Evolutionary conservation across 2,329 filamentous ascomycete genomes (phyloP).

Genomic region (Pyrenophora teres): DNA sequence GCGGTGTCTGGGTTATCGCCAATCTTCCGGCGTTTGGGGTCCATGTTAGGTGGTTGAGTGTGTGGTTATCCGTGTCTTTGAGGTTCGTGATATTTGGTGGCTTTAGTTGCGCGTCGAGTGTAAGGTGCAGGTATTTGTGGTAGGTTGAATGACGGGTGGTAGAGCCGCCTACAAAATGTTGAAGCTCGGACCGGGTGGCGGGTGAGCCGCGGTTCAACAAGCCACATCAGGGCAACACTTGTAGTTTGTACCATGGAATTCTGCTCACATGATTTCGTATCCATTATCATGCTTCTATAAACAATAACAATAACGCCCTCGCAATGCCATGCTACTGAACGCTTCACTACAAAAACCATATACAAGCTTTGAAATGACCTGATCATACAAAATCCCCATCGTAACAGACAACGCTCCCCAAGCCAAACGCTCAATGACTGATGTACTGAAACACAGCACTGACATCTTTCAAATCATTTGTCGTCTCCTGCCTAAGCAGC

Average conservation of each 20-base stretch:
- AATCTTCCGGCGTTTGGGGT: constrained; percentile 37
- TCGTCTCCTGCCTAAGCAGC: constrained; percentile 82
- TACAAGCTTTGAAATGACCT: neutral
- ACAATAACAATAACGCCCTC: neutral
- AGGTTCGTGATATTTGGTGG: neutral
- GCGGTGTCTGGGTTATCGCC: constrained; percentile 55
- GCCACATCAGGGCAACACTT: neutral
- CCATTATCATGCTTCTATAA: neutral
- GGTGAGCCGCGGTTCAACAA: neutral
- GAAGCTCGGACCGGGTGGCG: constrained; percentile 16
- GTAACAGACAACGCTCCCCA: neutral
- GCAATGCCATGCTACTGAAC: constrained; percentile 4
- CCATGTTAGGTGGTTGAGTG: constrained; percentile 20
- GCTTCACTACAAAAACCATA: neutral
- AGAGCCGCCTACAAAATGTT: constrained; percentile 11
- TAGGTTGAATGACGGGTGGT: neutral
- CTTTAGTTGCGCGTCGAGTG: neutral
- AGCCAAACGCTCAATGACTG: constrained; percentile 66
- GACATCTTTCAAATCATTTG: constrained; percentile 68
- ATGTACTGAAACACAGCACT: constrained; percentile 99
- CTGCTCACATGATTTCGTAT: neutral
- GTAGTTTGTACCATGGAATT: neutral
- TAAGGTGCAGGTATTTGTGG: neutral
- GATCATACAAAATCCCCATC: neutral
- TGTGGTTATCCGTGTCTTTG: neutral